Evolutionary conservation across 371 early-diverging fungal species (phyloP).

Genomic region (Entomophthora muscae): DNA sequence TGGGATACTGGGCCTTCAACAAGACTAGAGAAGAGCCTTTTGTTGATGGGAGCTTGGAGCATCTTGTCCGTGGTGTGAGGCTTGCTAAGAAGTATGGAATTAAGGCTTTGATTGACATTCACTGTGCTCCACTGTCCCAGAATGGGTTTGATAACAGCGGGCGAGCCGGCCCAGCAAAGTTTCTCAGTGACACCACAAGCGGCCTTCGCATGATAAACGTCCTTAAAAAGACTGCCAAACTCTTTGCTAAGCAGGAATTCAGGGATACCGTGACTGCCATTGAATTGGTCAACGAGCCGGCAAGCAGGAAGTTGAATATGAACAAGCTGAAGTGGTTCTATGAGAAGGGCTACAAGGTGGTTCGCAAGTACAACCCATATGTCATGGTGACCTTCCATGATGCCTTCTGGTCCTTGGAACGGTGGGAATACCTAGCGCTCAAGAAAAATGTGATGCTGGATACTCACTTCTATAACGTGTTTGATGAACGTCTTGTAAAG

Average conservation of each 20-base stretch:
- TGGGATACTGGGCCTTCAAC: slow-evolving; percentile 57
- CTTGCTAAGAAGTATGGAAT: slow-evolving; percentile 51
- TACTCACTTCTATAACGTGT: slow-evolving; percentile 29
- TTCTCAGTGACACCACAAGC: slow-evolving; percentile 10
- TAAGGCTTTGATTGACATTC: slow-evolving; percentile 53
- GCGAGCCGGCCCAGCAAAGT: slow-evolving; percentile 4
- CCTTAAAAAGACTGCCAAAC: slow-evolving; percentile 17
- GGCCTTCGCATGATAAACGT: slow-evolving; percentile 14
- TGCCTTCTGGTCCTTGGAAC: slow-evolving; percentile 2
- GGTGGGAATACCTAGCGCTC: background rate
- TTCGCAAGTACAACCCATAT: background rate
- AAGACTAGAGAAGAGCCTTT: slow-evolving; percentile 28
- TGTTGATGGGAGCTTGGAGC: slow-evolving; percentile 30
- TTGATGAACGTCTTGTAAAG: slow-evolving; percentile 17
- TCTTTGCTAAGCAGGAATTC: slow-evolving; percentile 26
- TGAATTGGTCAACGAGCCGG: slow-evolving; percentile 23
- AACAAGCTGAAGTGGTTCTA: slow-evolving; percentile 9
- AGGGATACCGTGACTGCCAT: slow-evolving; percentile 18
- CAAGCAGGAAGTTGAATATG: slow-evolving; percentile 18
- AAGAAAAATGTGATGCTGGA: slow-evolving; percentile 14
- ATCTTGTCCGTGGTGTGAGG: slow-evolving; percentile 32
- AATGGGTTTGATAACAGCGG: slow-evolving; percentile 31
- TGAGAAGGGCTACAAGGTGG: background rate
- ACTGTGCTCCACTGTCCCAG: slow-evolving; percentile 56
- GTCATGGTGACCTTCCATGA: slow-evolving; percentile 7